Evolutionary conservation across 495 filamentous ascomycete species (phyloP), one percentile per base, ranked within the genome.

Genomic region (Lasiosphaeria hispida): DNA sequence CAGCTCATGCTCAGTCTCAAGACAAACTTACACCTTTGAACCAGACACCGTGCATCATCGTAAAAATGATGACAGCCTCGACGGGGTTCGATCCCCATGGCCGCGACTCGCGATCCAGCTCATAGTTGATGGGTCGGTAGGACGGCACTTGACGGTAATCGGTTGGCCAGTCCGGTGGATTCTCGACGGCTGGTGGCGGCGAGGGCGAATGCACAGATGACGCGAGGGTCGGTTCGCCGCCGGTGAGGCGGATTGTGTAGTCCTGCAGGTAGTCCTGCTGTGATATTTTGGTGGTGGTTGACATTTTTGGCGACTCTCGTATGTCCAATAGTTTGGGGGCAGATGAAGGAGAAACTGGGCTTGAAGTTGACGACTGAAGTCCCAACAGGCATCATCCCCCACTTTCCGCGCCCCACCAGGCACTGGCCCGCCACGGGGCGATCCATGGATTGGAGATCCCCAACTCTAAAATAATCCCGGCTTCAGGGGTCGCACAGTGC

Each of bases 11-110:
- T 15, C 11, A 11, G 11, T n/a, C 3, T 56, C 8, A 48, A 9
- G 9, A 15, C 19, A 36, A 40, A 73, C 80, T 60, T 63, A 85
- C 83, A 54, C 75, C 70, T 60, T 82, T 78, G n/a, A 79, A 55
- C 70, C 68, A 71, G 8, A 81, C 76, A 5, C 80, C 81, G 9
- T 75, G 73, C 48, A 83, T 73, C 81, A 85, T 82, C 1, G 75
- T 61, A 44, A 69, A 70, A 47, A 83, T 68, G 53, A 84, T 81
- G 15, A 63, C 71, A 44, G 60, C 65, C 64, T 83, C 80, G 5
- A 66, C 62, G 6, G 35, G 51, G 64, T 75, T 79, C 10, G 53
- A 63, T n/a, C 77, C 77, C n/a, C 72, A 72, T 2, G 75, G 67
- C 51, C 81, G 55, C 38, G 77, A 62, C 2, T 40, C 61, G 14